Base-by-base conservation (phyloP, 257 asterid genomes). In the Vinca minor region DNA sequence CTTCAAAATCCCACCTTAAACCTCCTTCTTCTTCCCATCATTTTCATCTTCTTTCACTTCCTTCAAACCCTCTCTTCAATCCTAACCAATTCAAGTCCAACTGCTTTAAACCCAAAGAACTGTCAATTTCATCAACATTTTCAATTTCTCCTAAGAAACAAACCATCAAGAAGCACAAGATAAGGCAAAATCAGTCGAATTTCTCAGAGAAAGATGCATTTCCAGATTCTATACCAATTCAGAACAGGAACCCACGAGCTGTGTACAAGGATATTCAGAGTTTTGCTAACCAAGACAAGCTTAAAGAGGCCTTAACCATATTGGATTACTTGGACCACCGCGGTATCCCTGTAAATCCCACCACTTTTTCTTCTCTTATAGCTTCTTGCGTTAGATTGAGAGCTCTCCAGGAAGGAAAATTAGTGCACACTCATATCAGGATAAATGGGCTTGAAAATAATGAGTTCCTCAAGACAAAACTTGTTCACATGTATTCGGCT, bases 341-440 rank as follows among this genome's bases (percentile, higher is more conserved):
- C n/a, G 96, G 96, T 52, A 69, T 93, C 21, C 97, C 97, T 20
- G 84, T 86, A 36, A 87, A 89, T 17, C 79, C 74, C 67, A 85
- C 98, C 2, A 93, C 97, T 0, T 93, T 87, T 68, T 71, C 87
- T 29, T 76, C 88, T 0, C 86, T 89, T 4, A 75, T 87, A 50
- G 68, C 85, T 23, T 84, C 97, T 62, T 81, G 88, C 66, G 73
- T 77, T 61, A 66, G 95, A 36, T 1, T 60, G 31, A 89, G 82
- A 38, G 80, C 87, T 18, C 59, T 85, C 12, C 78, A 65, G 7
- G 86, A 85, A 21, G 98, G 89, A 0, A 89, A 64, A 67, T 45
- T 67, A 18, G 78, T 92, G 28, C 98, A 92, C 62, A 66, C 74
- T 5, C 95, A 89, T 68, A 67, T 89, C 8, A 73, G 89, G 65